Evolutionary conservation across 345 rosid species (phyloP), one percentile per base, ranked within the genome.

Genomic region (Camelina laxa): DNA sequence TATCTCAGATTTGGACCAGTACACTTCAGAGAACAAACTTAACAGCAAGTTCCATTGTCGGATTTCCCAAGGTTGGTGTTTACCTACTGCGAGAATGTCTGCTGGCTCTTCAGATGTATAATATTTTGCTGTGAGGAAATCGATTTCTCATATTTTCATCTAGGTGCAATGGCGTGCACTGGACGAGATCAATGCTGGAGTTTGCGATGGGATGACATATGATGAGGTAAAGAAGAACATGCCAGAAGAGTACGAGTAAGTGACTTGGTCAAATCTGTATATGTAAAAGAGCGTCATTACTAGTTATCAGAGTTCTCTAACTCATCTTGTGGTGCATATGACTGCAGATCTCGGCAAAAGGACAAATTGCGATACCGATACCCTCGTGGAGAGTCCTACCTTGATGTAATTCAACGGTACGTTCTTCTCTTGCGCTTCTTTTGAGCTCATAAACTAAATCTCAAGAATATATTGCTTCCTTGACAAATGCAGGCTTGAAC

Each of bases 151-250:
- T 66, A 33, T 60, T 13, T 65, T 71, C 61, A 65, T 71, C 62
- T 70, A 96, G 99, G 94, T 96, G 75, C 99, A 96, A 86, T 96
- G 99, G 99, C 98, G 98, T 76, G 96, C 98, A 24, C 87, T 96
- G 47, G 99, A 96, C 69, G 99, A 96, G 87, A 92, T 96, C 80
- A 96, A 96, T 78, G 85, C 99, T 68, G 99, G 99, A 82, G 96
- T 89, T 12, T 96, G 99, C 67, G 99, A 96, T 86, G 99, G 97
- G 74, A 96, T 96, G 99, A 92, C 91, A 21, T 96, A 96, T 64
- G 98, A 96, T 74, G 99, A 92, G 67, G 87, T 91, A 69, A 92
- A 88, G 84, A 89, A 77, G 79, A 91, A 89, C 75, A 91, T 91
- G 99, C 97, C 91, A 3, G 99, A 96, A 82, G 99, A 96, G 65